These are phyloP conservation scores for Amanita exitialis DNA, from an alignment of 768 basidiomycete genomes.

Conservation along the genomic window DNA sequence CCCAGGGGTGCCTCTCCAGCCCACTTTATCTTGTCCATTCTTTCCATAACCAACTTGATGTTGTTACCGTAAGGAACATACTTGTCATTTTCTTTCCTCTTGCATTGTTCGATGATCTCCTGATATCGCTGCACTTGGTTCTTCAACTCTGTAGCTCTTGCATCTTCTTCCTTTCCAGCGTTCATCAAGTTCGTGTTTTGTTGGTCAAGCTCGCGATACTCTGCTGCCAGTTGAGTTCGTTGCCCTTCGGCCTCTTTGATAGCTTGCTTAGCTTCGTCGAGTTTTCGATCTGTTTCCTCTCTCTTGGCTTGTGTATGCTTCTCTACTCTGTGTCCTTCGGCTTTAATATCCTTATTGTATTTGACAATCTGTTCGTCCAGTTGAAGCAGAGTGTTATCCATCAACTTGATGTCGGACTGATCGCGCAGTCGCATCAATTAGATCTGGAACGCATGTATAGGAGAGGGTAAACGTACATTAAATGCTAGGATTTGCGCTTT, in stretches of 20 bases:
- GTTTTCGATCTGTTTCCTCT: conserved; percentile 41
- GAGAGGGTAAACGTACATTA: conserved; percentile 21
- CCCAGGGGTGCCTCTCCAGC: conserved; percentile 58
- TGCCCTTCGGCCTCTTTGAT: conserved; percentile 27
- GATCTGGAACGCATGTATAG: background rate
- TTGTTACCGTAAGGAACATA: conserved; percentile 53
- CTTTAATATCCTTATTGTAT: conserved; percentile 37
- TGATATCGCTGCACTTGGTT: conserved; percentile 35
- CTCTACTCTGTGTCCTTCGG: conserved; percentile 44
- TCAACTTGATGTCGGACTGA: conserved; percentile 42
- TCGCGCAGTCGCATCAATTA: conserved; percentile 1
- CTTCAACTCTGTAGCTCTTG: conserved; percentile 20
- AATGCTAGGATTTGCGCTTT: conserved; percentile 31
- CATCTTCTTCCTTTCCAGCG: conserved; percentile 27
- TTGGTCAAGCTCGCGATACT: conserved; percentile 21
- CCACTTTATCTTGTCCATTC: conserved; percentile 47
- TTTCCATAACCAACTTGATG: conserved; percentile 46
- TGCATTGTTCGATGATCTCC: conserved; percentile 38
- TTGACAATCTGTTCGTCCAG: conserved; percentile 24
- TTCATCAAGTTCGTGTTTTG: conserved; percentile 21
- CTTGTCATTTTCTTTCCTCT: conserved; percentile 43
- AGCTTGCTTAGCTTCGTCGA: conserved; percentile 33
- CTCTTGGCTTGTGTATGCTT: conserved; percentile 52
- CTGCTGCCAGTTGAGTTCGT: conserved; percentile 18
- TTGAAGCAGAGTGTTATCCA: conserved; percentile 28